Percentiles rank a stretch among this genome's conserved stretches.
Evolutionary conservation across 768 basidiomycete genomes (phyloP).

Genomic region (Scleroderma citrinum): DNA sequence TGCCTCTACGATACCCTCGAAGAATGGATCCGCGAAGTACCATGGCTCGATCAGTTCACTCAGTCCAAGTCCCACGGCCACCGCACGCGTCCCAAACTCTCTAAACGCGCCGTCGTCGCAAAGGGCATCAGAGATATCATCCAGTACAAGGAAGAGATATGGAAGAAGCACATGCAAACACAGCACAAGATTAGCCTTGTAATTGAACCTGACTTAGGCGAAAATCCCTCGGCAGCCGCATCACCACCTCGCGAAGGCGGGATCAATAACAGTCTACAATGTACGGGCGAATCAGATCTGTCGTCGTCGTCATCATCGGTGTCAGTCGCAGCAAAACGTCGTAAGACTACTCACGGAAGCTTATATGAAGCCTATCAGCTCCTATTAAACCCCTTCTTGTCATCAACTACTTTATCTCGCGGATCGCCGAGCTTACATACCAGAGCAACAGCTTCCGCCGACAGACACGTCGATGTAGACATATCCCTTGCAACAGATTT

Average conservation of each 20-base stretch:
- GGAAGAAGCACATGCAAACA: constrained; percentile 36
- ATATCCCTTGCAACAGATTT: constrained; percentile 47
- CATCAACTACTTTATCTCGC: constrained; percentile 10
- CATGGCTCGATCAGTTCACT: constrained; percentile 64
- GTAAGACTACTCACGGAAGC: constrained; percentile 24
- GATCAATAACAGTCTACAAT: too few species aligned
- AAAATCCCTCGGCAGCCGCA: constrained; percentile 18
- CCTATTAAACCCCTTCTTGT: constrained; percentile 52
- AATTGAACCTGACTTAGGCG: constrained; percentile 32
- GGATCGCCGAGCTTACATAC: not conserved
- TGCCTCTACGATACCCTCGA: constrained; percentile 54
- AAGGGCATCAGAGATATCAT: constrained; percentile 66
- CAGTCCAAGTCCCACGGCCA: constrained; percentile 26
- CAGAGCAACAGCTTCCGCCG: too few species aligned
- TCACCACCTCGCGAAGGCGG: too few species aligned
- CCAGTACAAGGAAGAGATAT: constrained; percentile 59
- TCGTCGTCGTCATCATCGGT: too few species aligned
- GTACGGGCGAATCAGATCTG: too few species aligned
- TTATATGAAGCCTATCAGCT: constrained; percentile 48
- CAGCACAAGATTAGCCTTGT: constrained; percentile 32
- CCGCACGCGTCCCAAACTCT: constrained; percentile 50
- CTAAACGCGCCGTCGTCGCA: constrained; percentile 61
- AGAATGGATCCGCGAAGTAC: constrained; percentile 56
- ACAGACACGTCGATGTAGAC: not conserved
- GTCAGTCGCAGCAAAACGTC: constrained; percentile 23